Percentiles rank a stretch among this genome's conserved stretches.
Evolutionary conservation across 495 filamentous ascomycete species (phyloP).

Genomic region (Penicillium egyptiacum): DNA sequence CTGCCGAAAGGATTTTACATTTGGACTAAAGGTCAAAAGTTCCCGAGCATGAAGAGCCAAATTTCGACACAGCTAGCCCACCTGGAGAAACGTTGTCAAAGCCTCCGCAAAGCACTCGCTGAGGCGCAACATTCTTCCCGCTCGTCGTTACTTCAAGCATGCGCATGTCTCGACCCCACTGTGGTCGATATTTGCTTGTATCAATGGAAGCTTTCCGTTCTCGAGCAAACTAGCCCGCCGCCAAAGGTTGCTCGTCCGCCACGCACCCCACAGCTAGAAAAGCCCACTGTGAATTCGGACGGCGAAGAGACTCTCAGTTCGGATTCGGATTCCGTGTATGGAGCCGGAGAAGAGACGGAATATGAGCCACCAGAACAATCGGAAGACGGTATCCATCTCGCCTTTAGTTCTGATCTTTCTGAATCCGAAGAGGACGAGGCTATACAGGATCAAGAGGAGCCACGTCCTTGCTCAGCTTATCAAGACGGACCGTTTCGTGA

Average conservation of each 20-base stretch:
- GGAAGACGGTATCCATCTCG: background rate
- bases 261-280: background rate
- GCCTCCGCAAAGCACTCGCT: background rate
- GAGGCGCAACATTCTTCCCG: background rate
- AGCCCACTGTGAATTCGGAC: background rate
- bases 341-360: background rate
- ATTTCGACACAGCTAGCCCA: background rate
- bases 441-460: background rate
- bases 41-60: background rate
- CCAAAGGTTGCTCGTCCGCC: background rate
- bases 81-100: background rate
- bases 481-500: background rate
- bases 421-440: background rate
- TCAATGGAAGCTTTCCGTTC: background rate
- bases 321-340: background rate
- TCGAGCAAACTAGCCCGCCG: background rate
- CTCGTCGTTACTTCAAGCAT: background rate
- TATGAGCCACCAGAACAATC: background rate
- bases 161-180: background rate
- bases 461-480: background rate
- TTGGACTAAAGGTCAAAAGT: background rate
- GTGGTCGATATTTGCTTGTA: background rate
- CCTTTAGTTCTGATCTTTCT: background rate
- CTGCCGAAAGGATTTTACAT: background rate
- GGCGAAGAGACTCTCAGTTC: background rate